A percentile compares a stretch with the other conserved stretches of the same genome.
Conservation (phyloP, 768 basidiomycete genomes). For the Pleurotus eryngii region DNA sequence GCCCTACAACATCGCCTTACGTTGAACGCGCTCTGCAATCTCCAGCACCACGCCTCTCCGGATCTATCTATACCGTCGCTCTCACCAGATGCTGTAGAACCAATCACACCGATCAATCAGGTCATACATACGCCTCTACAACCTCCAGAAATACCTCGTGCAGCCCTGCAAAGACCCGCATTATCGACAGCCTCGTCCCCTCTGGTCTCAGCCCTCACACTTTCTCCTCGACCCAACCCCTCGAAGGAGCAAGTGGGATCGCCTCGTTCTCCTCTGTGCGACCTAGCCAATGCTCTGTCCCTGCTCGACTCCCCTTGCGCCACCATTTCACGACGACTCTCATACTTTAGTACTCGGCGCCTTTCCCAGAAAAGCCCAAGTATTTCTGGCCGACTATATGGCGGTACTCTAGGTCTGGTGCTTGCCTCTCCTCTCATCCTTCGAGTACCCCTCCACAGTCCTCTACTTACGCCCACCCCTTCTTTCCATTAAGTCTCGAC, state of each 20-base stretch:
- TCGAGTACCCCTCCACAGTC: background rate
- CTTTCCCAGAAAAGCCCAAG: background rate
- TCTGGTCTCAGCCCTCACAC: background rate
- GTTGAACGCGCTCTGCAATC: background rate
- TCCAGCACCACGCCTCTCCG: background rate
- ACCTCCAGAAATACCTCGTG: background rate
- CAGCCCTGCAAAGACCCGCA: background rate
- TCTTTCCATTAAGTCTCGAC: background rate
- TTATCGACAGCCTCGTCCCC: background rate
- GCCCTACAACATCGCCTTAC: background rate
- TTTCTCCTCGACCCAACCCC: background rate
- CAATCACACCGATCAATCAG: slow-evolving; percentile 4
- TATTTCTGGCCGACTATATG: background rate
- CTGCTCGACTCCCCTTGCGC: background rate
- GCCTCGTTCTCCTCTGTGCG: background rate
- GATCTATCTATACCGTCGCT: too few relatives aligned
- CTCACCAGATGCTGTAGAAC: background rate
- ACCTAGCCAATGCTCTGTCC: background rate
- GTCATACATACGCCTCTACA: slow-evolving; percentile 3
- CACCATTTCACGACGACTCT: background rate
- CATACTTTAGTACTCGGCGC: background rate
- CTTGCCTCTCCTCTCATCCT: background rate
- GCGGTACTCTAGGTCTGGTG: background rate
- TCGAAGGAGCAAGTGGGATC: background rate
- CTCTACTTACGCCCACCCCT: background rate